Base-by-base conservation (phyloP, 164 flowering plant species). In the Vitis cinerea region DNA sequence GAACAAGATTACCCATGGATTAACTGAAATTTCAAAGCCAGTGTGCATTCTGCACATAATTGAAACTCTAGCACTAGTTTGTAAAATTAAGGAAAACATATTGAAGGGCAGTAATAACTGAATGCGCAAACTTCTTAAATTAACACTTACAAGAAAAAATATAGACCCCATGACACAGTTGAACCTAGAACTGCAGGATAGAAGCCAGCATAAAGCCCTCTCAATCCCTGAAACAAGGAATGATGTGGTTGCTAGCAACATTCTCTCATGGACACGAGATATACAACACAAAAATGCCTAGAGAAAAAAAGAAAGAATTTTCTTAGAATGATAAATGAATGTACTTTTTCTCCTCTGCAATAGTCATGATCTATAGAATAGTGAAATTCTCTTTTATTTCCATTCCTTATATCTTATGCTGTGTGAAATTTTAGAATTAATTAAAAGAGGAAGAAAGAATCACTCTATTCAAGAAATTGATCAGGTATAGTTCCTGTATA, bases 121-220 rank as follows among this genome's bases (percentile, higher is more conserved):
- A 37, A 37, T 37, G 44, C 44, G 4, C 44, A 37, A 37, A 37
- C 44, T 37, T 37, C 52, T 55, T 15, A 16, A 63, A 31, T 61
- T n/a, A 37, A 23, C 23, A 83, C 96, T 89, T 82, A 91, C 97
- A 93, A 91, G 85, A 87, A 91, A 82, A 93, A 93, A 74, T 91
- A 93, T 61, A 93, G 77, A 52, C 93, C 93, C 97, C 97, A 93
- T 11, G 98, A 93, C 77, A 93, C 47, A 70, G 94, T 84, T 54
- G 99, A 94, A 51, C 99, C 99, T 61, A 92, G 78, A 72, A 94
- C 95, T 1, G 98, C 92, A 66, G 99, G 99, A 75, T 59, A 75
- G 61, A 92, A 91, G 48, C 99, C 97, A 11, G 96, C 96, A 83
- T 94, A 94, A 52, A 94, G 86, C 69, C 98, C 99, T 79, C 86